Evolutionary conservation across 1,284 basidiomycete species (phyloP).

Genomic region (Cutaneotrichosporon arboriforme): DNA sequence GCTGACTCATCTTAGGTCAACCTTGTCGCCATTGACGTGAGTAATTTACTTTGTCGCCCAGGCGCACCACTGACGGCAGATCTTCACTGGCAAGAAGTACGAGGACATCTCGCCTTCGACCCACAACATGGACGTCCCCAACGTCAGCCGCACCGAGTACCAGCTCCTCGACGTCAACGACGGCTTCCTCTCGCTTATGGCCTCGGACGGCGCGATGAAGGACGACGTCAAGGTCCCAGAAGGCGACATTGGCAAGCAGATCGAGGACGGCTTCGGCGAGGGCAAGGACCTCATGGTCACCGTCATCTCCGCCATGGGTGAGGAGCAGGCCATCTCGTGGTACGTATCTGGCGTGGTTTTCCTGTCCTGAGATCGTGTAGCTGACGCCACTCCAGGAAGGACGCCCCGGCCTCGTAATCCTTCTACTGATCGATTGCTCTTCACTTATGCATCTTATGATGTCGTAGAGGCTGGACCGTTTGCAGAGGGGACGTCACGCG

Average conservation of each 20-base stretch:
- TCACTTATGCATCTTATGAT: constrained; percentile 2
- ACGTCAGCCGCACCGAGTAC: constrained; percentile 87
- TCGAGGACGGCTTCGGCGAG: constrained; percentile 68
- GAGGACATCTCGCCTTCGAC: constrained; percentile 96
- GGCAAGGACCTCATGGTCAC: constrained; percentile 80
- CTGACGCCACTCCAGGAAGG: constrained; percentile 2
- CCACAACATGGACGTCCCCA: constrained; percentile 81
- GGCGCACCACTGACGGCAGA: constrained; percentile 52
- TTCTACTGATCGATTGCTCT: neutral
- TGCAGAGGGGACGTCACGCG: too few species aligned
- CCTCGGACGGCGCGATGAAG: constrained; percentile 73
- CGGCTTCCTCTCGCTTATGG: constrained; percentile 91
- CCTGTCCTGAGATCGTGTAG: neutral
- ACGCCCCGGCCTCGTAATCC: constrained; percentile 1
- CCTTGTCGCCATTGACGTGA: constrained; percentile 82
- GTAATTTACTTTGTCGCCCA: too few species aligned
- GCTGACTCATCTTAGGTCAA: constrained; percentile 53
- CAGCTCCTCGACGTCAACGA: constrained; percentile 86
- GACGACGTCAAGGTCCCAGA: constrained; percentile 96
- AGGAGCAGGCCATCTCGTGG: constrained; percentile 25
- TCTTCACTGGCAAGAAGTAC: constrained; percentile 92
- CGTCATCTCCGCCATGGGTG: constrained; percentile 81
- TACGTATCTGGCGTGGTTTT: neutral
- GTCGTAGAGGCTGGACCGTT: neutral
- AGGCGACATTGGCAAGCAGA: constrained; percentile 70